Base-by-base conservation (phyloP, 768 basidiomycete species). In the Cyclocybe aegerita region DNA sequence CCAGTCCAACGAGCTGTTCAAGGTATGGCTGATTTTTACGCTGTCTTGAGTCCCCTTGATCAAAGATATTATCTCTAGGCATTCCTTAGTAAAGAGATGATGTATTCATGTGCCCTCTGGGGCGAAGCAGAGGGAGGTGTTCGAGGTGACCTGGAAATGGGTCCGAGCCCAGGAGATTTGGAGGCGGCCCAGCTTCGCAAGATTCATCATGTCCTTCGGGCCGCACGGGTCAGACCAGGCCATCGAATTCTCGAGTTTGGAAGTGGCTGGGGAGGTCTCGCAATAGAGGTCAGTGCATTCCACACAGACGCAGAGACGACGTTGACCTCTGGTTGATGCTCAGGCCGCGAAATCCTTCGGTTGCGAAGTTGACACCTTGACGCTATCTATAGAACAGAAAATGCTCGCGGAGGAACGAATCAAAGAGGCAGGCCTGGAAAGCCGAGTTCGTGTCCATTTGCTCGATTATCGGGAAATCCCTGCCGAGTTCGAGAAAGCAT, bases 31-130 rank as follows among this genome's bases (percentile, higher is more conserved):
- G 36, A 23, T 34, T 44, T 46, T 39, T 40, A 37, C 31, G 39
- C 31, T 50, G 48, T 43, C 14, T 16, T 36, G 42, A 23, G 23
- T 48, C 42, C 49, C 54, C 34, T 54, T 53, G 23, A 49, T 46
- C 32, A 35, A 60, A 47, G 45, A 29, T 38, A 16, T 34, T 23
- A 48, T 46, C 49, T 50, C 39, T 53, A 86, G 85, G 81, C 87
- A 41, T 88, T 93, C 74, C 73, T 93, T 16, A 88, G 86, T 57
- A 76, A 81, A 47, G 93, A 95, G 68, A 95, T 96, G 93, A 95
- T 93, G 82, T 96, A 94, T 69, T 93, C 91, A 0, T 93, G 91
- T 65, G 93, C 82, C 1, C 78, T 95, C 47, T 96, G 90, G 85
- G 74, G 72, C 43, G 80, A 85, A n/a, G 74, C 83, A 8, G 90